Conservation (phyloP, 2,329 filamentous ascomycete species). For the Ilyonectria robusta region DNA sequence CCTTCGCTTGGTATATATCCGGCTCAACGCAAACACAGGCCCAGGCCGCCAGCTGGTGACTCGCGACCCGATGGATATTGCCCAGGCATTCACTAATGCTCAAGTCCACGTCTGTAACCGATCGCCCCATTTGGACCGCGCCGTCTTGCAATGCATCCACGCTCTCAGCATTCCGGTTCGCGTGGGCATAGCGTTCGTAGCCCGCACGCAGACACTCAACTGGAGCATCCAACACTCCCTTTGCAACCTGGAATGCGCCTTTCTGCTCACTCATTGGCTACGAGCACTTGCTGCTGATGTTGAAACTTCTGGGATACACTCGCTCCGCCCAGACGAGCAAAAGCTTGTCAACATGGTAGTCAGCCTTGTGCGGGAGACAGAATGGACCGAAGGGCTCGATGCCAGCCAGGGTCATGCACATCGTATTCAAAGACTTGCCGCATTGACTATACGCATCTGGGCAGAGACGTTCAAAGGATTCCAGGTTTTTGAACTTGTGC, state of each 20-base stretch:
- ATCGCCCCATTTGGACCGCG: slow-evolving; percentile 31
- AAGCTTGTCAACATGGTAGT: slow-evolving; percentile 25
- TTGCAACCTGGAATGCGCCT: slow-evolving; percentile 31
- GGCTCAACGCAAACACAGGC: slow-evolving; percentile 35
- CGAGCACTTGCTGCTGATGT: slow-evolving; percentile 19
- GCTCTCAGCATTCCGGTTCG: slow-evolving; percentile 32
- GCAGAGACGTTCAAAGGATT: slow-evolving; percentile 35
- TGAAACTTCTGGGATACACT: slow-evolving; percentile 1
- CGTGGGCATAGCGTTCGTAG: slow-evolving; percentile 33
- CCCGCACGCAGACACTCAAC: slow-evolving; percentile 29
- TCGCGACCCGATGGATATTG: slow-evolving; percentile 12
- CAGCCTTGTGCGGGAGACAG: slow-evolving; percentile 17
- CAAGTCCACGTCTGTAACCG: slow-evolving; percentile 5
- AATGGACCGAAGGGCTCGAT: slow-evolving; percentile 3
- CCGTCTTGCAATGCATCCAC: slow-evolving; percentile 32
- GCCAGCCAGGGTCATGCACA: slow-evolving; percentile 2
- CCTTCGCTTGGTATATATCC: slow-evolving; percentile 49
- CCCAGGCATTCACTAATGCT: slow-evolving; percentile 4
- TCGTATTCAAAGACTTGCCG: slow-evolving; percentile 24
- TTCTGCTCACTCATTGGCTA: slow-evolving; percentile 32
- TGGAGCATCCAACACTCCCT: slow-evolving; percentile 36
- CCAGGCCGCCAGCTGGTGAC: slow-evolving; percentile 17
- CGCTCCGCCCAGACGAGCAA: slow-evolving; percentile 14
- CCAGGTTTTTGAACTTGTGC: slow-evolving; percentile 35
- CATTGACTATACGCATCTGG: slow-evolving; percentile 26